These are phyloP conservation scores for Saccharomycopsis crataegensis DNA, from an alignment of 1,139 yeast species.

Conservation along the genomic window DNA sequence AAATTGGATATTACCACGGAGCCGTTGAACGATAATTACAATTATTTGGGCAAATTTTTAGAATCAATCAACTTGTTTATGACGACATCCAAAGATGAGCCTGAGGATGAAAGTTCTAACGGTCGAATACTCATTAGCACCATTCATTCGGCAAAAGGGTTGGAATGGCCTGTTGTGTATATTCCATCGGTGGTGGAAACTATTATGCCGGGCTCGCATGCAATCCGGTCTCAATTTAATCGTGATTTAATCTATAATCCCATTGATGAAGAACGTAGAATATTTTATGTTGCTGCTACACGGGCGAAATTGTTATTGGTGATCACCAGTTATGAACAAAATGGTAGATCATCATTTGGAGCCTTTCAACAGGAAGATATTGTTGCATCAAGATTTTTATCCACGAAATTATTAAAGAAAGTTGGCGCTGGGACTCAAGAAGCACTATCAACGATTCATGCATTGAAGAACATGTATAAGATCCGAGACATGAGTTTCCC, in stretches of 20 bases:
- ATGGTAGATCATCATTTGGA: conserved; percentile 24
- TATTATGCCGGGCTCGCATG: conserved; percentile 45
- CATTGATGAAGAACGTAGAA: conserved; percentile 69
- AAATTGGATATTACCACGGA: background rate
- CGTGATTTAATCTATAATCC: too few relatives aligned
- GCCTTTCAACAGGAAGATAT: conserved; percentile 23
- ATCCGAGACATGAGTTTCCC: too few relatives aligned
- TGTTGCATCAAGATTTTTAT: too few relatives aligned
- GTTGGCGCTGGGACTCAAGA: too few relatives aligned
- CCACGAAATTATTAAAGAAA: too few relatives aligned
- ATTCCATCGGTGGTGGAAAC: conserved; percentile 65
- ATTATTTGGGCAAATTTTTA: conserved; percentile 1
- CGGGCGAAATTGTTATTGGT: conserved; percentile 57
- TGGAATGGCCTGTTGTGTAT: conserved; percentile 92
- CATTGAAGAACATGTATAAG: too few relatives aligned
- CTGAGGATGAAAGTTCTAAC: conserved; percentile 15
- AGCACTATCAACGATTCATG: too few relatives aligned
- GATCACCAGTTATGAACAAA: conserved; percentile 25
- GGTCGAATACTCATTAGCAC: conserved; percentile 50
- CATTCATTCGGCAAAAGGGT: conserved; percentile 86
- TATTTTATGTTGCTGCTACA: conserved; percentile 83
- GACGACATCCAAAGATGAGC: background rate
- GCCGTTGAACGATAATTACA: background rate
- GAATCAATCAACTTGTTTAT: conserved; percentile 14
- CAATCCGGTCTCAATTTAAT: conserved; percentile 27